Conservation (phyloP, 202 grass and related monocot species). For the Setaria italica region DNA sequence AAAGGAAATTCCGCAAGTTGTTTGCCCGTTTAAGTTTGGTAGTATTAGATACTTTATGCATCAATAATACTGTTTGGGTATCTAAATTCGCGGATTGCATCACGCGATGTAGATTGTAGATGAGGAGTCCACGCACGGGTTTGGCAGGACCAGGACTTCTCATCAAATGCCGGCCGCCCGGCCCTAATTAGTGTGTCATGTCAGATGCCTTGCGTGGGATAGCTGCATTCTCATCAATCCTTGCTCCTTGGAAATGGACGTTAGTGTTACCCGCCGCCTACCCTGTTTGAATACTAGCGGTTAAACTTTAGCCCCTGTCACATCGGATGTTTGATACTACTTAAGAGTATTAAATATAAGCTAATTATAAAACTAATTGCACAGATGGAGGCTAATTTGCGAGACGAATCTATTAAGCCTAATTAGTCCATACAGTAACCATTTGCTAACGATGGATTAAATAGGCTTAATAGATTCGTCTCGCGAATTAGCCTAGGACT, state of each 20-base stretch:
- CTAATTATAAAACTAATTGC: no score
- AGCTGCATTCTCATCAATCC: conserved; percentile 29
- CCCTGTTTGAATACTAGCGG: neutral
- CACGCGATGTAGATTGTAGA: neutral
- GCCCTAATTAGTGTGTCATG: conserved; percentile 10
- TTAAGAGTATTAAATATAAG: no score
- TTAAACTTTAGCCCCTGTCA: no score
- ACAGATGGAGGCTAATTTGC: no score
- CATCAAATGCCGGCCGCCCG: conserved; percentile 2
- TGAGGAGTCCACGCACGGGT: conserved; percentile 12
- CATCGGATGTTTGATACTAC: no score
- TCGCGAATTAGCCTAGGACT: no score
- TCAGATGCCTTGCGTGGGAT: conserved; percentile 50
- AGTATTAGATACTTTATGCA: neutral
- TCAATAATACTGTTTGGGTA: neutral
- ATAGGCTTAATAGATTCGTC: no score
- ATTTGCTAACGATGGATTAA: no score
- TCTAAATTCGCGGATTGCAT: neutral
- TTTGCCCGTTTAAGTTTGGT: neutral
- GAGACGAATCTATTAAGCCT: no score
- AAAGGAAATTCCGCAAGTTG: neutral
- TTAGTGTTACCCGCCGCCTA: conserved; percentile 3
- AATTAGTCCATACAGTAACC: no score
- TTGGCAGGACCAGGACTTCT: conserved; percentile 18
- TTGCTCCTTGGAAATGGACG: neutral